These are phyloP conservation scores for Yamadazyma akitaensis DNA, from an alignment of 805 yeast genomes.

Conservation along the genomic window DNA sequence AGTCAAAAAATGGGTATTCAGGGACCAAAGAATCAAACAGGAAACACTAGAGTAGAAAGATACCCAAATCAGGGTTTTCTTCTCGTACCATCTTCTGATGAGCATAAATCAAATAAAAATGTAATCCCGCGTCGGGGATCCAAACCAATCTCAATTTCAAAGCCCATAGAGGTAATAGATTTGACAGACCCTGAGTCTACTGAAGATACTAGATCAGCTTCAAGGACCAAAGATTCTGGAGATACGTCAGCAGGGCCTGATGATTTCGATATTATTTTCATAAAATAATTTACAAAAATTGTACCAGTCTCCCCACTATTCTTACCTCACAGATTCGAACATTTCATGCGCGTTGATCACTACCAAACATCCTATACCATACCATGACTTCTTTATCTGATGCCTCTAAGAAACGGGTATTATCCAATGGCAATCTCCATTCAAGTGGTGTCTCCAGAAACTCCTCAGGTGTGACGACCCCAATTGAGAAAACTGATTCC, in stretches of 20 bases:
- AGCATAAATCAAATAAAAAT: not conserved
- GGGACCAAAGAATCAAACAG: no score
- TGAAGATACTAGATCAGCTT: not conserved
- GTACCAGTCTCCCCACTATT: not conserved
- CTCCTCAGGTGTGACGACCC: constrained; percentile 20
- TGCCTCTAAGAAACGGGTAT: constrained; percentile 1
- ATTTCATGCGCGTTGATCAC: not conserved
- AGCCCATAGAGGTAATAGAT: not conserved
- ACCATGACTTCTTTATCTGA: constrained; percentile 1
- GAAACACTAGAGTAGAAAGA: no score
- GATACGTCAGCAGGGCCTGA: no score
- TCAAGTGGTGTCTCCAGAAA: not conserved
- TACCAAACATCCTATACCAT: not conserved
- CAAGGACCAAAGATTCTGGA: not conserved
- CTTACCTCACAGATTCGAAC: not conserved
- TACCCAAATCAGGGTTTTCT: not conserved
- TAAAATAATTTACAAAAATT: no score
- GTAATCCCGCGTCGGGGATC: not conserved
- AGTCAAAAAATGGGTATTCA: not conserved
- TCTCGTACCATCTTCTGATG: not conserved
- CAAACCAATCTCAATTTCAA: not conserved
- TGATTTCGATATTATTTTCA: not conserved
- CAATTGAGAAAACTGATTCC: constrained; percentile 37
- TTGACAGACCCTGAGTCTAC: not conserved
- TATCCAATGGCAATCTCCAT: constrained; percentile 2